These are phyloP conservation scores for Podospora anserina DNA, from an alignment of 495 filamentous ascomycete species.

Conservation along the genomic window DNA sequence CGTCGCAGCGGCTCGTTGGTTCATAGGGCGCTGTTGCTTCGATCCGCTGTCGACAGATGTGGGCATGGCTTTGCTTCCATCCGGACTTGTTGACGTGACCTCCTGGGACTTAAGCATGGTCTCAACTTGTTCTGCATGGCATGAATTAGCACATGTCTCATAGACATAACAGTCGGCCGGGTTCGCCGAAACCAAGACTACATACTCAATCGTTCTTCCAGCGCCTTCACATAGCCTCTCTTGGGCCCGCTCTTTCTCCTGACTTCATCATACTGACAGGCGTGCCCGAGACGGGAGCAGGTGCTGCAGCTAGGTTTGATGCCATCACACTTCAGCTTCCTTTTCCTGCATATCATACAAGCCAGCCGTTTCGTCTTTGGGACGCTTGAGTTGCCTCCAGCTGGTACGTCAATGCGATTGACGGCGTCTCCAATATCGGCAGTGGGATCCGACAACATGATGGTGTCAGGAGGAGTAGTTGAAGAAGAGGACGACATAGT, in stretches of 20 bases:
- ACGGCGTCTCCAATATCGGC: slow-evolving; percentile 25
- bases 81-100: slow-evolving; percentile 34
- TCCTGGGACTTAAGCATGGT: slow-evolving; percentile 78
- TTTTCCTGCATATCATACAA: slow-evolving; percentile 92
- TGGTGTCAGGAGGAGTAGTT: slow-evolving; percentile 35
- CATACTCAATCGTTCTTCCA: slow-evolving; percentile 91
- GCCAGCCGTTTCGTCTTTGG: slow-evolving; percentile 90
- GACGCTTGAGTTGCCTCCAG: slow-evolving; percentile 58
- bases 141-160: slow-evolving; percentile 21
- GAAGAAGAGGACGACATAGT: slow-evolving; percentile 45
- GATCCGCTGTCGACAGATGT: slow-evolving; percentile 32
- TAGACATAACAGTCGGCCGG: slow-evolving; percentile 6
- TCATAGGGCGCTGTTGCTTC: slow-evolving; percentile 26
- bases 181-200: slow-evolving; percentile 6
- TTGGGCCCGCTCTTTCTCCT: slow-evolving; percentile 98
- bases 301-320: slow-evolving; percentile 85
- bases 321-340: slow-evolving; percentile 83
- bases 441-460: slow-evolving; percentile 40
- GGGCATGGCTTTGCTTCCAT: slow-evolving; percentile 32
- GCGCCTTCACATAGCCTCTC: slow-evolving; percentile 93
- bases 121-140: slow-evolving; percentile 80
- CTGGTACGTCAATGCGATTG: slow-evolving; percentile 29
- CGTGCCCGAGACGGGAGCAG: slow-evolving; percentile 82
- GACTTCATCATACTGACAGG: slow-evolving; percentile 93
- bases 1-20: slow-evolving; percentile 34